Conservation (phyloP, 768 basidiomycete genomes). For the Rhizopogon vinicolor region DNA sequence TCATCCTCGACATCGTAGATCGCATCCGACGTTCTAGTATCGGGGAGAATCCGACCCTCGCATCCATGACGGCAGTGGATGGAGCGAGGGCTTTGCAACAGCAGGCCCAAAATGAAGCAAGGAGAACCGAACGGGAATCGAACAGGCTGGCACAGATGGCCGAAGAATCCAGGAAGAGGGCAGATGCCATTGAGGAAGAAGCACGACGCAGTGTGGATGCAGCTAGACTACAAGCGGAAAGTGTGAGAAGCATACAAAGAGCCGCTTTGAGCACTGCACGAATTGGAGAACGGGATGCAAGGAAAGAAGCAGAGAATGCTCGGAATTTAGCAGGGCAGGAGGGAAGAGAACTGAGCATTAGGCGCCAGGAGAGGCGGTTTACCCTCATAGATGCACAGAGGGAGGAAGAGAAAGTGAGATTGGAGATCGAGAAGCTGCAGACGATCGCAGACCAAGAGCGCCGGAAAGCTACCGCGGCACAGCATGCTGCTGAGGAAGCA, state of each 20-base stretch:
- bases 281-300: no score
- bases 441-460: no score
- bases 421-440: no score
- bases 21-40: background rate
- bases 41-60: background rate
- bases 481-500: conserved; percentile 6
- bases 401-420: no score
- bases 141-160: background rate
- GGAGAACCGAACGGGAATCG: background rate
- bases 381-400: no score
- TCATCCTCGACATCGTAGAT: background rate
- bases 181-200: no score
- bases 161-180: background rate
- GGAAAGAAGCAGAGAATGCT: no score
- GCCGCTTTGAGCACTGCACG: no score
- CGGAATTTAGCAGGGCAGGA: background rate
- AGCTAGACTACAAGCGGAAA: no score
- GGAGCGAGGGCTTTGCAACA: background rate
- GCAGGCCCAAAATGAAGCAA: background rate
- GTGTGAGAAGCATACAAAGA: no score
- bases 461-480: no score
- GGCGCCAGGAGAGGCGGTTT: background rate
- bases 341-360: background rate
- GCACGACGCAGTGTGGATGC: no score
- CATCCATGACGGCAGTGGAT: background rate